Evolutionary conservation across 208 protist species (phyloP).

Genomic region (Acanthamoeba triangularis): DNA sequence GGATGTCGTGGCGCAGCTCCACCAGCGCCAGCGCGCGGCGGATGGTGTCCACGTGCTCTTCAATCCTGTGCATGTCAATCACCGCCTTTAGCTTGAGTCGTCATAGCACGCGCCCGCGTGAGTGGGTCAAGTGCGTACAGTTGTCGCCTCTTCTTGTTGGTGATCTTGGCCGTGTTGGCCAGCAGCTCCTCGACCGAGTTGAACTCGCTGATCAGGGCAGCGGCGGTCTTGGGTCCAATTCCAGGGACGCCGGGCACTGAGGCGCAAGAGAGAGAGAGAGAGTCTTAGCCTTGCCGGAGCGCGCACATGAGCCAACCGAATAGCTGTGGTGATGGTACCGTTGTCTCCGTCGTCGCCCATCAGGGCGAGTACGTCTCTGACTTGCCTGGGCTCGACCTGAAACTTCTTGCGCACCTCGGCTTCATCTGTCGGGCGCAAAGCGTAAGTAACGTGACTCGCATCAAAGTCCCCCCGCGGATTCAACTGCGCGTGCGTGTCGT

Average conservation of each 20-base stretch:
- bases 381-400: background rate
- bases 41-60: slow-evolving; percentile 17
- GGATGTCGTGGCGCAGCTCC: slow-evolving; percentile 36
- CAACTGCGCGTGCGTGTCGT: background rate
- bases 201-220: slow-evolving; percentile 13
- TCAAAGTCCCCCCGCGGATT: background rate
- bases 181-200: slow-evolving; percentile 2
- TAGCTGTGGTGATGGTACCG: background rate
- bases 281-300: background rate
- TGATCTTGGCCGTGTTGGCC: slow-evolving; percentile 8
- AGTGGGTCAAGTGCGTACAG: background rate
- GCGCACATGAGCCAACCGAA: background rate
- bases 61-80: background rate
- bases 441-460: background rate
- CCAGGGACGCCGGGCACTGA: slow-evolving; percentile 59
- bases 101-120: too few species aligned
- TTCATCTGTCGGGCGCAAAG: background rate
- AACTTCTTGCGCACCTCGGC: slow-evolving; percentile 38
- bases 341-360: slow-evolving; percentile 60
- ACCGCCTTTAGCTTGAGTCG: background rate
- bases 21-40: background rate
- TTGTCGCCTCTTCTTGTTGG: background rate
- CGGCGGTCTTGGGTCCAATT: slow-evolving; percentile 60
- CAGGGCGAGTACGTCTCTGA: slow-evolving; percentile 43
- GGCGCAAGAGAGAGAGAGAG: too few species aligned